These are phyloP conservation scores for Nicotiana benthamiana DNA, from an alignment of 257 asterid genomes.

Conservation along the genomic window DNA sequence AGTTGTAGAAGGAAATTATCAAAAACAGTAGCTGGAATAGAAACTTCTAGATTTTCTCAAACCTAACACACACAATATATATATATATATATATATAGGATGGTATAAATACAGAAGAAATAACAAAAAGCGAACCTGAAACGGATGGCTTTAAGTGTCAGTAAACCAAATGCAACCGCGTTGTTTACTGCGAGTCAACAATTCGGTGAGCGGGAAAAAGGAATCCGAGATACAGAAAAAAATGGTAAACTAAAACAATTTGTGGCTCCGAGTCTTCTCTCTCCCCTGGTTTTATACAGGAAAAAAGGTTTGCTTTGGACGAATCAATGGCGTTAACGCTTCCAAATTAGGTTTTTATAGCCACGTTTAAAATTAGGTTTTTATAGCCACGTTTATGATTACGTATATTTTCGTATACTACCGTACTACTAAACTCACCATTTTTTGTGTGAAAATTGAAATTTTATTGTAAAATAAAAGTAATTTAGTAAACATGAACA, in stretches of 20 bases:
- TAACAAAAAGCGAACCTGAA: not conserved
- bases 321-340: not conserved
- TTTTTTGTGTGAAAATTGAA: too few species aligned
- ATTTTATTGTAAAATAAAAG: too few species aligned
- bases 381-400: not conserved
- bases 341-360: not conserved
- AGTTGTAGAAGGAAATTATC: not conserved
- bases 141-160: not conserved
- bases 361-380: not conserved
- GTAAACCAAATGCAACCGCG: not conserved
- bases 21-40: not conserved
- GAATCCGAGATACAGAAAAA: not conserved
- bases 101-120: not conserved
- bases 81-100: too few species aligned
- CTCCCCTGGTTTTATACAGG: not conserved
- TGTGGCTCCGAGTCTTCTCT: not conserved
- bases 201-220: not conserved
- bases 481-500: too few species aligned
- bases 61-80: not conserved
- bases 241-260: not conserved
- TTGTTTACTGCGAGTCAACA: not conserved
- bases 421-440: too few species aligned
- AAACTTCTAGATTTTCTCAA: not conserved
- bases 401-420: too few species aligned
- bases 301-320: not conserved